These are phyloP conservation scores for Quercus parvula DNA, from an alignment of 306 rosid species.

Conservation along the genomic window DNA sequence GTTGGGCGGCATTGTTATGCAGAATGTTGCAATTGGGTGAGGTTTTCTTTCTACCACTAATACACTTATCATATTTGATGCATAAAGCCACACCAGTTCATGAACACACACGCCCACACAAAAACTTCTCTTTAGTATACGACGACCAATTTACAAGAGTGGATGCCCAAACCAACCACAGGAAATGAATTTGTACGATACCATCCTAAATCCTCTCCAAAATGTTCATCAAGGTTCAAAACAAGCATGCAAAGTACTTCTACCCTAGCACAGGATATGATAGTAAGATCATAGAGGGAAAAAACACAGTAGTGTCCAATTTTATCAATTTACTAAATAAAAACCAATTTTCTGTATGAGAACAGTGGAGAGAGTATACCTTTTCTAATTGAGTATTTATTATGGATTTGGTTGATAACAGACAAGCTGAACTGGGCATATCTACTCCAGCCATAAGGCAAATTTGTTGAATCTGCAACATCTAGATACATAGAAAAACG, in stretches of 20 bases:
- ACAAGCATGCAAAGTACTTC: background rate
- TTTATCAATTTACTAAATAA: background rate
- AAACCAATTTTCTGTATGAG: background rate
- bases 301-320: background rate
- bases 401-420: constrained; percentile 29
- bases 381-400: constrained; percentile 31
- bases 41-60: background rate
- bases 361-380: constrained; percentile 21
- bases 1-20: background rate
- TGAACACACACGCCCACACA: background rate
- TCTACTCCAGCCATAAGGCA: constrained; percentile 43
- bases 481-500: constrained; percentile 37
- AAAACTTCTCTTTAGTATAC: background rate
- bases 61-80: background rate
- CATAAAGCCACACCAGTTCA: background rate
- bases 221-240: background rate
- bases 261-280: background rate
- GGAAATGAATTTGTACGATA: background rate
- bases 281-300: background rate
- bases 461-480: constrained; percentile 29
- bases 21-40: background rate
- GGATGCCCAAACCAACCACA: background rate
- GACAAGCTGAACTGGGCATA: constrained; percentile 35
- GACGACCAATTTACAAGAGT: background rate
- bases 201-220: background rate